phyloP scores from a whole-genome alignment of 495 filamentous ascomycete species.

The Neurospora tetrasperma region DNA sequence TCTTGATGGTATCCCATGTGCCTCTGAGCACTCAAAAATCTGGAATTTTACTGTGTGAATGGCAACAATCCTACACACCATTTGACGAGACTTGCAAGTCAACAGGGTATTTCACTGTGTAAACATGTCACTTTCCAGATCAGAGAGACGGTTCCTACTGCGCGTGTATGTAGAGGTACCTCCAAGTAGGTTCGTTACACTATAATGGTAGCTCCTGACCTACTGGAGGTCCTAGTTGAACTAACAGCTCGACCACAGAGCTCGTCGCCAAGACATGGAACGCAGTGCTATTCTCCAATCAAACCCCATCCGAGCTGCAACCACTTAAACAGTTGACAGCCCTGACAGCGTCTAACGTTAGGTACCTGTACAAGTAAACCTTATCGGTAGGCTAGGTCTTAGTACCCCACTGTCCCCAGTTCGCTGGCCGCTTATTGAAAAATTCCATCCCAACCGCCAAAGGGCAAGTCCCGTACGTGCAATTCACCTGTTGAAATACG shows the following conservation, averaged over 20 bases:
- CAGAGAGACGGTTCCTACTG: too few relatives aligned
- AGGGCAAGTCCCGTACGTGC: background rate
- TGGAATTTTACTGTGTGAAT: too few relatives aligned
- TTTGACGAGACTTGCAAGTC: too few relatives aligned
- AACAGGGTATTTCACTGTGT: too few relatives aligned
- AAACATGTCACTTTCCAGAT: too few relatives aligned
- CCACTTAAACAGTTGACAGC: conserved; percentile 10
- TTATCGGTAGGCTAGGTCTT: conserved; percentile 8
- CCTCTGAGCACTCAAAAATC: too few relatives aligned
- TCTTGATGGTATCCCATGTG: too few relatives aligned
- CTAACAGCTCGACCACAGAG: background rate
- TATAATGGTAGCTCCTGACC: background rate
- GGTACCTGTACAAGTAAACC: background rate
- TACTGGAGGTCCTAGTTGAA: too few relatives aligned
- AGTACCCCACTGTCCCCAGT: conserved; percentile 18
- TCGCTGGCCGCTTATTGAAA: background rate
- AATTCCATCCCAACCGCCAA: background rate
- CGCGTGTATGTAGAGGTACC: too few relatives aligned
- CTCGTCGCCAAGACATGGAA: background rate
- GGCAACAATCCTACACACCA: too few relatives aligned
- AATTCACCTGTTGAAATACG: background rate
- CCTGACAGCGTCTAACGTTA: background rate
- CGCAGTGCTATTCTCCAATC: background rate
- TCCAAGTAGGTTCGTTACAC: too few relatives aligned
- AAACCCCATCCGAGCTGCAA: conserved; percentile 4